Conservation (phyloP, 139 green algal species). For the Chlamydomonas schloesseri region DNA sequence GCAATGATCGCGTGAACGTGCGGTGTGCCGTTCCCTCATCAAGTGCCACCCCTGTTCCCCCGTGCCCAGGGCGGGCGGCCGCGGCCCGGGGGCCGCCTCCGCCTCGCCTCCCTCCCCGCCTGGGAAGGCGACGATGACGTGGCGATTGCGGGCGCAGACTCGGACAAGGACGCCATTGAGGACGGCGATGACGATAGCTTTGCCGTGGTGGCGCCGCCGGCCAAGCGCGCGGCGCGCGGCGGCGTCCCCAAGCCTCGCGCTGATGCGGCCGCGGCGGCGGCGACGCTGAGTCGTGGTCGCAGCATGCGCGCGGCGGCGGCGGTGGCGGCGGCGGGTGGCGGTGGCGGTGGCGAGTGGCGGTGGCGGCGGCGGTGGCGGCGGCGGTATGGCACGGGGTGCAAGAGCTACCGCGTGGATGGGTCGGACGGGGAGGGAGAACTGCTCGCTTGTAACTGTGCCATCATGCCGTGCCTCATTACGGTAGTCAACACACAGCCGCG, state of each 20-base stretch:
- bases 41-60: neutral
- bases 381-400: neutral
- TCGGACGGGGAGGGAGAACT: neutral
- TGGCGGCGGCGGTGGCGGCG: too few species aligned
- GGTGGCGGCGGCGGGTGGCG: too few species aligned
- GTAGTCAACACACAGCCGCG: too few species aligned
- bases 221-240: neutral
- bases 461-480: too few species aligned
- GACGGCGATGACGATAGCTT: neutral
- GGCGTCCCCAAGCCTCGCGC: neutral
- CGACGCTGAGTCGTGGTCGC: neutral
- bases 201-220: neutral
- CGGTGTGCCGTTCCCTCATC: too few species aligned
- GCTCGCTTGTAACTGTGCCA: too few species aligned
- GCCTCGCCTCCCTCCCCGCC: neutral
- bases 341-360: too few species aligned
- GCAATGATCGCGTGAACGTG: too few species aligned
- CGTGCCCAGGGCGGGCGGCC: neutral
- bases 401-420: constrained; percentile 10
- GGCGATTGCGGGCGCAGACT: constrained; percentile 10
- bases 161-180: constrained; percentile 14
- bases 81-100: neutral
- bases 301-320: neutral
- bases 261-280: neutral
- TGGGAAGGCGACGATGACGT: neutral